Evolutionary conservation across 2,329 filamentous ascomycete genomes (phyloP).

Genomic region (Dryadomyces quercus-mongolicae): DNA sequence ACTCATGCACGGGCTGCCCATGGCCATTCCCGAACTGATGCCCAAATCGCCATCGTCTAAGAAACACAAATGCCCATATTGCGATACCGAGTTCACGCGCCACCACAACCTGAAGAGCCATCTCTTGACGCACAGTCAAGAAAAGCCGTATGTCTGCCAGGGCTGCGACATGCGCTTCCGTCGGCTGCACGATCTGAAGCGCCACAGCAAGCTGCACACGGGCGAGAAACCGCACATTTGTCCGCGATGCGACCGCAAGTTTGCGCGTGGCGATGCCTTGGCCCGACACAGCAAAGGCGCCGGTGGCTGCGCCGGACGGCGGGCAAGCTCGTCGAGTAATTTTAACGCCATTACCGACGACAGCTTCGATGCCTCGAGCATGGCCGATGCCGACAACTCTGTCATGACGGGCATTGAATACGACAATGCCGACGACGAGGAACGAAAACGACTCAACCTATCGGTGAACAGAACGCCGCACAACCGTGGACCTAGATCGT

Average conservation of each 20-base stretch:
- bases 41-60: conserved; percentile 70
- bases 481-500: conserved; percentile 26
- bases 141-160: conserved; percentile 91
- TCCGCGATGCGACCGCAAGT: conserved; percentile 86
- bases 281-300: conserved; percentile 92
- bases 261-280: conserved; percentile 87
- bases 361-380: conserved; percentile 20
- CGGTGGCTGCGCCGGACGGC: conserved; percentile 84
- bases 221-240: conserved; percentile 93
- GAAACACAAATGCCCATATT: conserved; percentile 94
- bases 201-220: conserved; percentile 92
- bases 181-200: conserved; percentile 85
- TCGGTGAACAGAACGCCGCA: conserved; percentile 64
- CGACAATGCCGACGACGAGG: conserved; percentile 46
- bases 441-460: conserved; percentile 53
- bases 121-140: conserved; percentile 91
- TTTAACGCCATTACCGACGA: conserved; percentile 2
- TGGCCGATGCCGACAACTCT: conserved; percentile 31
- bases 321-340: conserved; percentile 65
- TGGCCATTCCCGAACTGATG: conserved; percentile 23
- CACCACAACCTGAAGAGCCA: conserved; percentile 98
- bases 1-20: neutral
- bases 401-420: conserved; percentile 46
- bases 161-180: conserved; percentile 91
- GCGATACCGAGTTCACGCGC: conserved; percentile 89